Evolutionary conservation across 2,329 filamentous ascomycete genomes (phyloP), one percentile per base, ranked within the genome.

Genomic region (Knufia fluminis): DNA sequence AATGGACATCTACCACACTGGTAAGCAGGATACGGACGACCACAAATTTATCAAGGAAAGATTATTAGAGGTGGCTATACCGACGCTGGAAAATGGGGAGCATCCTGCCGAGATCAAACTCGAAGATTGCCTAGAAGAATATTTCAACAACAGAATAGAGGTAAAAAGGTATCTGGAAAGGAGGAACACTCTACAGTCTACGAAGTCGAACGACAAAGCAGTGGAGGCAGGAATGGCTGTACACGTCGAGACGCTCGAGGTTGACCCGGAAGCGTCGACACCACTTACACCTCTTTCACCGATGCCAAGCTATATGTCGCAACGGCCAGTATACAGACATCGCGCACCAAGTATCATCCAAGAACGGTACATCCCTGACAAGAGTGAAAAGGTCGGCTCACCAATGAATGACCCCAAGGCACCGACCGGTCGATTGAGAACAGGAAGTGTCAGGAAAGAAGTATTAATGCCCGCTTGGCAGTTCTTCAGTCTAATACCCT

Each of bases 391-490:
- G 63, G 59, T 40, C 61, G 61, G 28, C 62, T 65, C 51, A 61
- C 60, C 52, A 35, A 39, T 43, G 55, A 56, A 48, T 59, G 57
- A 51, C 59, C 59, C 55, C 63, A 65, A 61, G 56, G 64, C 58
- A 12, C 56, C 59, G 32, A 53, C 57, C 17, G 54, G 54, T 3
- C 59, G 63, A 32, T 52, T 57, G 6, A 62, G 64, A 12, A 66
- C 59, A 48, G 68, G 68, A 33, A 73, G 70, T 28, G 66, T 75
- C 44, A 66, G 76, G 55, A 95, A 91, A 62, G 90, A 94, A 60
- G 85, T 97, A 12, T 83, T 91, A 51, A 95, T 97, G 72, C 91
- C 91, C 32, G 92, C 92, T 1, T 97, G 90, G 89, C 91, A 96
- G 61, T 95, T 97, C 62, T 97, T 96, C 68, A 88, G 86, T 61